Base-by-base conservation (phyloP, 139 green algal genomes). In the Pseudopediastrum boryanum region DNA sequence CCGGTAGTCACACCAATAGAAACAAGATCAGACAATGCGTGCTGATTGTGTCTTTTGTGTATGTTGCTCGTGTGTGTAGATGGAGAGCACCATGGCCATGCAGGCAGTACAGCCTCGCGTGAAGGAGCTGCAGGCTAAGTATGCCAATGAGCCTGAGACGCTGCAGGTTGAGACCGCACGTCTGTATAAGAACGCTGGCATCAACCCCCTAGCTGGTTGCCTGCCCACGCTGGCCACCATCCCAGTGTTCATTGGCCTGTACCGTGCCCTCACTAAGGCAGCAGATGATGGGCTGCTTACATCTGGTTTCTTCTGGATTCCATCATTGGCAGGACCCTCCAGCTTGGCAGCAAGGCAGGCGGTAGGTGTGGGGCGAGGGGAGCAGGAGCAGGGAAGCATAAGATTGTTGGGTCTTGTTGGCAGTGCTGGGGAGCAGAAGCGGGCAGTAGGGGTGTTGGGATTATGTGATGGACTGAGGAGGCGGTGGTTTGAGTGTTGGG, bases 251-350 rank as follows among this genome's bases (percentile, higher is more conserved):
- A 98, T 98, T 75, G 95, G 91, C 0, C 92, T 99, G 19, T 99
- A 99, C 90, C 90, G 90, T n/a, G 94, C 93, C 13, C 83, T 99
- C 52, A 93, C 85, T 39, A 95, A 97, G 80, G 95, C 94, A 23
- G 92, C 94, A 3, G 86, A 94, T 29, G 93, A 98, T 79, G 94
- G 94, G 9, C 78, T 98, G 46, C 83, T 98, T 33, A 94, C 82
- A 21, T 93, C 95, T 62, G 92, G 93, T 4, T 98, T 97, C 80
- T 98, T 97, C 84, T 98, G 91, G 90, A 97, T 98, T 65, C 95
- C 95, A 16, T 95, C 91, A 13, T 84, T 98, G 46, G 94, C 86
- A 4, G 94, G 94, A 0, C 94, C 94, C 29, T 93, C 92, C 43
- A 92, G 78, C 38, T 59, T 85, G 43, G 65, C 68, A 4, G 59